Evolutionary conservation across 2,329 filamentous ascomycete genomes (phyloP), one percentile per base, ranked within the genome.

Genomic region (Arthrobotrys megalospora): DNA sequence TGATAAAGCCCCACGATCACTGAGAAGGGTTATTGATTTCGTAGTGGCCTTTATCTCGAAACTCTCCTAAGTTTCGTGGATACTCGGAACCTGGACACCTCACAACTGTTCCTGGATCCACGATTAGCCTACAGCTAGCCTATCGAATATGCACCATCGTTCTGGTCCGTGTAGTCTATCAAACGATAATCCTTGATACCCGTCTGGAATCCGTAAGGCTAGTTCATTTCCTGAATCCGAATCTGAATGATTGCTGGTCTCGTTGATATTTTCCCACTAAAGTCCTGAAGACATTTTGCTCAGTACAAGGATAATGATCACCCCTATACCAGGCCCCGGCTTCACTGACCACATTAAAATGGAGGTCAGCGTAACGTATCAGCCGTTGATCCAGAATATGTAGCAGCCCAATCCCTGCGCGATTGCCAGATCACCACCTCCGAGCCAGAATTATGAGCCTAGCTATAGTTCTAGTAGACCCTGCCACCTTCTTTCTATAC

Each of bases 31-130:
- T 53, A 14, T 21, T 2, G 16, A 21, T 19, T 8, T 12, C 32
- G 41, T 43, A n/a, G 10, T 19, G 28, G 41, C 41, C 50, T 24
- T 77, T 62, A 62, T 58, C 50, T 43, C 16, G n/a, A 62, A 77
- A 77, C 12, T 24, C 58, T 77, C 73, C 73, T 66, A 66, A 34
- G 32, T 70, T 77, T 70, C 73, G 38, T 64, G 73, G 73, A 70
- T 14, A 8, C 50, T 66, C 73, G 73, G 73, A 55, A 10, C 60
- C 52, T 65, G 19, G 47, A 60, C 65, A 28, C 28, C 52, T 32
- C 2, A 36, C 11, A 41, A n/a, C 41, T 64, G 55, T 65, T 62
- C 66, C 50, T 70, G 71, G 24, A 71, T 66, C 38, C 69, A 38
- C 48, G 64, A 66, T 73, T 12, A 16, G 32, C 45, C 28, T 19